phyloP scores from a whole-genome alignment of 2,329 filamentous ascomycete genomes.

The Cercospora sp. region DNA sequence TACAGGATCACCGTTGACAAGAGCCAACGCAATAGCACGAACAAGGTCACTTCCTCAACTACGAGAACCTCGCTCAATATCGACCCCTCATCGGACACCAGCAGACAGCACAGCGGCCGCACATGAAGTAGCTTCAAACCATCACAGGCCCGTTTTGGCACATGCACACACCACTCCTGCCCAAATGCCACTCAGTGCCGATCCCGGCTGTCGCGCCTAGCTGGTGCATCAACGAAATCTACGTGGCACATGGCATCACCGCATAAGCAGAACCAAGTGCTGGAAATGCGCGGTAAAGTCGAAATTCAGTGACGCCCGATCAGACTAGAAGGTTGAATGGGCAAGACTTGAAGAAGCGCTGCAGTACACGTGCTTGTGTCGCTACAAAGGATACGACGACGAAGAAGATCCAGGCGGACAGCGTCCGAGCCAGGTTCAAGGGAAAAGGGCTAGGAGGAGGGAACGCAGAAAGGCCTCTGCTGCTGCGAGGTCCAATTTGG shows the following conservation, averaged over 20 bases:
- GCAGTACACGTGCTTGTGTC: constrained; percentile 34
- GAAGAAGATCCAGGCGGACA: constrained; percentile 26
- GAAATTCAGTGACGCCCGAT: not conserved
- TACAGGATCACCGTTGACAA: not conserved
- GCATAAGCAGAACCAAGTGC: constrained; percentile 32
- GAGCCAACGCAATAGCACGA: not conserved
- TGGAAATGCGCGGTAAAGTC: constrained; percentile 31
- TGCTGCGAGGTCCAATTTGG: not conserved
- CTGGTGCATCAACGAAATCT: constrained; percentile 27
- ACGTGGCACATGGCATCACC: constrained; percentile 32
- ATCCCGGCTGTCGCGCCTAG: constrained; percentile 22
- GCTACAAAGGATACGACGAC: constrained; percentile 30
- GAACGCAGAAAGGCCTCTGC: constrained; percentile 1
- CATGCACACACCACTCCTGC: constrained; percentile 2
- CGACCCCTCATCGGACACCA: not conserved
- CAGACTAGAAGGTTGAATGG: constrained; percentile 17
- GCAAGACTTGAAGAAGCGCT: constrained; percentile 17
- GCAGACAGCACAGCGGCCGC: not conserved
- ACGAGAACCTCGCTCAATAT: not conserved
- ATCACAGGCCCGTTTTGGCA: not conserved
- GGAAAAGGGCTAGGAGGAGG: not conserved
- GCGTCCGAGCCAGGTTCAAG: constrained; percentile 12
- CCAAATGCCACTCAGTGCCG: not conserved
- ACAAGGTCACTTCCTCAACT: not conserved
- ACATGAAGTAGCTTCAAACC: not conserved